Evolutionary conservation across 257 asterid genomes (phyloP).

Genomic region (Dorcoceras hygrometricum): DNA sequence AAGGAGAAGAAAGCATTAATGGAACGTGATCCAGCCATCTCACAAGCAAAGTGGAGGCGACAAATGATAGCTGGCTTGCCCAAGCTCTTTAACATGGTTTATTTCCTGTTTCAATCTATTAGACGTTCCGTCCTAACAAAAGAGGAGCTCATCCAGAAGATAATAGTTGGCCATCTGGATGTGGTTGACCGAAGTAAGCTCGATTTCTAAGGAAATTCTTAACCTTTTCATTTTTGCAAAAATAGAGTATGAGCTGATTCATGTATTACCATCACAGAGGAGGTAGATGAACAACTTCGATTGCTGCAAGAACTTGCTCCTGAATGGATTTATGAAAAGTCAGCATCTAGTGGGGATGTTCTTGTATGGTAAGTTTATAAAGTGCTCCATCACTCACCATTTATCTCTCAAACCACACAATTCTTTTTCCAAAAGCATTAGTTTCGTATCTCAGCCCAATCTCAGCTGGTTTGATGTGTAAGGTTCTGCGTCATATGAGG

Average conservation of each 20-base stretch:
- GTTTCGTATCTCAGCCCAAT: not conserved
- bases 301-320: slow-evolving; percentile 78
- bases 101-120: slow-evolving; percentile 61
- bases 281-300: slow-evolving; percentile 65
- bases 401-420: not conserved
- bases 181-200: slow-evolving; percentile 60
- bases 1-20: slow-evolving; percentile 48
- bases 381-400: not conserved
- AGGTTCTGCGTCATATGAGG: not conserved
- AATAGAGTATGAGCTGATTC: slow-evolving; percentile 11
- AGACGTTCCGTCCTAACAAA: slow-evolving; percentile 62
- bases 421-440: not conserved
- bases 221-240: not conserved
- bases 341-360: slow-evolving; percentile 53
- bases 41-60: slow-evolving; percentile 69
- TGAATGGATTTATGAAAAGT: slow-evolving; percentile 75
- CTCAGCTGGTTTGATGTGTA: not conserved
- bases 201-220: not conserved
- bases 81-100: slow-evolving; percentile 58
- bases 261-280: slow-evolving; percentile 45
- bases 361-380: slow-evolving; percentile 51
- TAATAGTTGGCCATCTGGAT: slow-evolving; percentile 43
- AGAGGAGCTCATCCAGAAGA: slow-evolving; percentile 60
- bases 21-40: slow-evolving; percentile 80
- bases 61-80: slow-evolving; percentile 69